Evolutionary conservation across 2,329 filamentous ascomycete genomes (phyloP), one percentile per base, ranked within the genome.

Genomic region (Diaporthe sp.): DNA sequence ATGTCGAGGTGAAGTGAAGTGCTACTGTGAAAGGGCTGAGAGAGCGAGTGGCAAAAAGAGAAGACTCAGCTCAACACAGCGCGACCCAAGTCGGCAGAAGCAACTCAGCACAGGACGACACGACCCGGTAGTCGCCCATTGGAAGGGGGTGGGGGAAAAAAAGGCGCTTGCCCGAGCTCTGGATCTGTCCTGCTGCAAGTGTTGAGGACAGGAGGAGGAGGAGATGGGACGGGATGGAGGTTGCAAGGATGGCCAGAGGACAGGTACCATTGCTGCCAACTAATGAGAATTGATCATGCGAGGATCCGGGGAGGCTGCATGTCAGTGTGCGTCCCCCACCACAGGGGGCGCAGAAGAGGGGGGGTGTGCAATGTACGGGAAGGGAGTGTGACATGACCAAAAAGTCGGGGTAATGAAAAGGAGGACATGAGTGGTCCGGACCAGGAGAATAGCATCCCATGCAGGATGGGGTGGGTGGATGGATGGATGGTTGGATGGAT

Each of bases 281-380:
- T 72, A 72, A 71, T 54, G 35, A 67, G 42, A 67, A 67, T 67
- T 38, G 45, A 67, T 60, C 69, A 52, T 61, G 57, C 45, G 69
- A 64, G 28, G 54, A 64, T 72, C 69, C 33, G 69, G 69, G 50
- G 69, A 71, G 58, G 69, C 42, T 72, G 69, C 57, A 72, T 72
- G 69, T 72, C 45, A 61, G 50, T 64, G 69, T 72, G 58, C 55
- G 45, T 61, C 15, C 55, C 69, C 42, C 40, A 47, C 69, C 61
- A 12, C 30, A 25, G 13, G 57, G 57, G 33, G 57, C 2, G 3
- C 17, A 35, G 8, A 17, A 30, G 33, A 38, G 15, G n/a, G 54
- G 58, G 57, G 42, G 45, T 35, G 42, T 28, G 40, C 42, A 33
- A 50, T 67, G 42, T 30, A 64, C 61, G 45, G 61, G 42, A 67